Evolutionary conservation across 805 yeast genomes (phyloP).

Genomic region (Myxozyma lipomycoides): DNA sequence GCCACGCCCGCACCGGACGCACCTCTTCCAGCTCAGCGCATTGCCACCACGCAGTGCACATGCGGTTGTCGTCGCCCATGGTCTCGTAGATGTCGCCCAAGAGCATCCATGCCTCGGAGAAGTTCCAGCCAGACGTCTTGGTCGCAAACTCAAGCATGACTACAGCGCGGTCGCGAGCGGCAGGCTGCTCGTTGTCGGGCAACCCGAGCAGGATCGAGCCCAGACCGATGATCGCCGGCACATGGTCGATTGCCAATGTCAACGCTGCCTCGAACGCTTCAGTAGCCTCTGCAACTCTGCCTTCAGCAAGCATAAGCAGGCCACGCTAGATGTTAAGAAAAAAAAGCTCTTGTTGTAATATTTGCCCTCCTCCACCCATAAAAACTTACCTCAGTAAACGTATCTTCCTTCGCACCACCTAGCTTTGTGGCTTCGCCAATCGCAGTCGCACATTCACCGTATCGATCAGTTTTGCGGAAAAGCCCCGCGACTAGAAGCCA

Average conservation of each 20-base stretch:
- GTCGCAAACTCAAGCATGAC: slow-evolving; percentile 24
- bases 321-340: slow-evolving; percentile 16
- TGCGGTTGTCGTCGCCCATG: slow-evolving; percentile 10
- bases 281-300: slow-evolving; percentile 9
- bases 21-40: slow-evolving; percentile 22
- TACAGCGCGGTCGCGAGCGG: slow-evolving; percentile 26
- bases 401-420: slow-evolving; percentile 25
- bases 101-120: slow-evolving; percentile 24
- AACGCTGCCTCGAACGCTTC: slow-evolving; percentile 27
- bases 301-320: slow-evolving; percentile 17
- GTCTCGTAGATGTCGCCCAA: slow-evolving; percentile 18
- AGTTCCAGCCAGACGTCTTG: slow-evolving; percentile 20
- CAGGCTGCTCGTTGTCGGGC: slow-evolving; percentile 21
- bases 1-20: slow-evolving; percentile 22
- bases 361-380: neutral
- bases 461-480: slow-evolving; percentile 18
- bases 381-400: slow-evolving; percentile 21
- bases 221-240: slow-evolving; percentile 25
- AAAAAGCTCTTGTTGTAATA: neutral
- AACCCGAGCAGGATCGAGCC: slow-evolving; percentile 6
- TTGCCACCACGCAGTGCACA: slow-evolving; percentile 17
- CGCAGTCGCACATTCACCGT: slow-evolving; percentile 24
- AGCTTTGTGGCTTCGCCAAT: slow-evolving; percentile 24
- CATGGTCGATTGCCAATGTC: slow-evolving; percentile 23
- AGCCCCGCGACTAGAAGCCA: slow-evolving; percentile 27